phyloP scores from a whole-genome alignment of 345 rosid species.

The Linum trigynum region DNA sequence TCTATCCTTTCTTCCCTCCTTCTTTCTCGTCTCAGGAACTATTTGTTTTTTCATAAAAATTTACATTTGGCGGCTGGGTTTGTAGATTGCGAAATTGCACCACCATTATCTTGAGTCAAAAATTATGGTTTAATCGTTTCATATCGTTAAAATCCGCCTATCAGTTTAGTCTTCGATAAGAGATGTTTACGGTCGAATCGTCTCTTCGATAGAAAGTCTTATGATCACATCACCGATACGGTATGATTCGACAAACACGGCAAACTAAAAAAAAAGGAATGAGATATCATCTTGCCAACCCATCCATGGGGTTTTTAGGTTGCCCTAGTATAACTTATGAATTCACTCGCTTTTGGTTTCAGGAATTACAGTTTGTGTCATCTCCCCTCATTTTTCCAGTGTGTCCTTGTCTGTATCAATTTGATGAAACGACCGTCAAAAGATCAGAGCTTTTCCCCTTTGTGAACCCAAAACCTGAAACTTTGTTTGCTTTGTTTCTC shows the following conservation, averaged over 20 bases:
- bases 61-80: too few species aligned
- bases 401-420: neutral
- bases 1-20: slow-evolving; percentile 4
- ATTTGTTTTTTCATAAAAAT: too few species aligned
- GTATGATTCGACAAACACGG: too few species aligned
- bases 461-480: neutral
- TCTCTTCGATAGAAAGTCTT: too few species aligned
- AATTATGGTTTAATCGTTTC: too few species aligned
- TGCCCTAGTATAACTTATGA: neutral
- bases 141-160: too few species aligned
- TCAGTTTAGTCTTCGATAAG: too few species aligned
- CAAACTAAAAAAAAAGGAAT: too few species aligned
- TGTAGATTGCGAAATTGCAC: too few species aligned
- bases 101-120: too few species aligned
- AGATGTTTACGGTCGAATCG: too few species aligned
- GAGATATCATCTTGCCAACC: neutral
- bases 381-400: neutral
- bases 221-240: too few species aligned
- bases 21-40: neutral
- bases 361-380: neutral
- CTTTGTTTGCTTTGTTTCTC: neutral
- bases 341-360: neutral
- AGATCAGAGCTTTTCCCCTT: neutral
- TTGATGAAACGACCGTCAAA: neutral
- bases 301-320: neutral